Evolutionary conservation across 345 rosid genomes (phyloP).

Genomic region (Syzygium aqueum): DNA sequence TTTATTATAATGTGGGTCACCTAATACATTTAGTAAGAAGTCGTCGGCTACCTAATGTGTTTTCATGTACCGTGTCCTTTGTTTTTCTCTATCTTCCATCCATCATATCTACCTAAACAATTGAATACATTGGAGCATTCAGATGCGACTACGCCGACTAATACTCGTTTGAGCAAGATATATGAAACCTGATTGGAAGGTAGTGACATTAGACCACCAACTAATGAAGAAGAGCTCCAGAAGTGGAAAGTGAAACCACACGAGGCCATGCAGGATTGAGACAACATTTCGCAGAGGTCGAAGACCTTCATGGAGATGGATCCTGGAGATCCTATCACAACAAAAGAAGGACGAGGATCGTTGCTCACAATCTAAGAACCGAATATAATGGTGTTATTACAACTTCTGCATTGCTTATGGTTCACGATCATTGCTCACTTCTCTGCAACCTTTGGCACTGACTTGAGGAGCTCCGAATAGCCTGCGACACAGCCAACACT

Average conservation of each 20-base stretch:
- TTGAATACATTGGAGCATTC: too few species aligned
- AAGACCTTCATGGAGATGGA: not conserved
- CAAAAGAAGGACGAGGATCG: not conserved
- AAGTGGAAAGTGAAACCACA: not conserved
- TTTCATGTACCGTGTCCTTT: too few species aligned
- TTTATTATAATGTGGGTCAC: too few species aligned
- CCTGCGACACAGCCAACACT: not conserved
- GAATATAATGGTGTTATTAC: not conserved
- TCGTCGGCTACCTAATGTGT: not conserved
- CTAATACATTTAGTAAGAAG: not conserved
- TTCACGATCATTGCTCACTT: too few species aligned
- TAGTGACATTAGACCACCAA: not conserved
- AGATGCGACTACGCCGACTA: too few species aligned
- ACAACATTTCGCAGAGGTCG: not conserved
- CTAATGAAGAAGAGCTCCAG: not conserved
- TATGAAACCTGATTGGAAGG: not conserved
- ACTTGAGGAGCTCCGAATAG: not conserved
- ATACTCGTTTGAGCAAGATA: too few species aligned
- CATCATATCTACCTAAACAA: too few species aligned
- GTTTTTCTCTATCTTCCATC: too few species aligned
- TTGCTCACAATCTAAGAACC: not conserved
- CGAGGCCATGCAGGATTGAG: not conserved
- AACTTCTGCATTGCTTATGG: not conserved
- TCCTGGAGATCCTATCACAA: not conserved
- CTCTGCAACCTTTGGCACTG: not conserved